These are phyloP conservation scores for Byssochlamys sp. DNA, from an alignment of 2,329 filamentous ascomycete genomes.

Conservation along the genomic window DNA sequence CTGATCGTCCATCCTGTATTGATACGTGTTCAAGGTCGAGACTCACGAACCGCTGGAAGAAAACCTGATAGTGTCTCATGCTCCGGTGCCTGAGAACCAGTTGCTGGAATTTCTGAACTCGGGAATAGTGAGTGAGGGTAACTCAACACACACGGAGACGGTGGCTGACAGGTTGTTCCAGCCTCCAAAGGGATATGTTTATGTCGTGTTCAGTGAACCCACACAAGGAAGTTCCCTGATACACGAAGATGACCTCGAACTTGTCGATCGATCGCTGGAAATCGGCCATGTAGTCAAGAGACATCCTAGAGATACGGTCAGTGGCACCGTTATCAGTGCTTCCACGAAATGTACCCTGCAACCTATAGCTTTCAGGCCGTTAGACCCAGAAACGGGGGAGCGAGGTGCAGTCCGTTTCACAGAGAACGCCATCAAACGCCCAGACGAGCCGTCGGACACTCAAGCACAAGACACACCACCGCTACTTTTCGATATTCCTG, in stretches of 20 bases:
- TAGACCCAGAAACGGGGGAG: conserved; percentile 15
- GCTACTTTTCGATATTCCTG: conserved; percentile 32
- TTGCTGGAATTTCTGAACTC: conserved; percentile 15
- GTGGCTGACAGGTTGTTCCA: conserved; percentile 2
- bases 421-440: conserved; percentile 6
- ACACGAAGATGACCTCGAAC: conserved; percentile 36
- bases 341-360: conserved; percentile 38
- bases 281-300: conserved; percentile 49
- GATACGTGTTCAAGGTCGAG: conserved; percentile 9
- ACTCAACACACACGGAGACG: background rate
- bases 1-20: background rate
- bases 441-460: conserved; percentile 11
- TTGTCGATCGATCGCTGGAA: conserved; percentile 46
- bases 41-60: conserved; percentile 21
- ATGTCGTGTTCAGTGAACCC: conserved; percentile 33
- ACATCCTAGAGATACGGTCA: conserved; percentile 39
- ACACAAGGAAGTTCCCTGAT: conserved; percentile 34
- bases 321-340: conserved; percentile 46
- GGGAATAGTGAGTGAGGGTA: conserved; percentile 10
- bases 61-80: conserved; percentile 19
- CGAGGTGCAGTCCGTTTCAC: conserved; percentile 13
- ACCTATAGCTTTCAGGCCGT: conserved; percentile 16
- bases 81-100: conserved; percentile 18
- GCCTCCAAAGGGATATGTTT: conserved; percentile 44
- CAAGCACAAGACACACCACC: conserved; percentile 2